A percentile compares a stretch with the other conserved stretches of the same genome.
Conservation (phyloP, 345 rosid genomes). For the Populus alba region DNA sequence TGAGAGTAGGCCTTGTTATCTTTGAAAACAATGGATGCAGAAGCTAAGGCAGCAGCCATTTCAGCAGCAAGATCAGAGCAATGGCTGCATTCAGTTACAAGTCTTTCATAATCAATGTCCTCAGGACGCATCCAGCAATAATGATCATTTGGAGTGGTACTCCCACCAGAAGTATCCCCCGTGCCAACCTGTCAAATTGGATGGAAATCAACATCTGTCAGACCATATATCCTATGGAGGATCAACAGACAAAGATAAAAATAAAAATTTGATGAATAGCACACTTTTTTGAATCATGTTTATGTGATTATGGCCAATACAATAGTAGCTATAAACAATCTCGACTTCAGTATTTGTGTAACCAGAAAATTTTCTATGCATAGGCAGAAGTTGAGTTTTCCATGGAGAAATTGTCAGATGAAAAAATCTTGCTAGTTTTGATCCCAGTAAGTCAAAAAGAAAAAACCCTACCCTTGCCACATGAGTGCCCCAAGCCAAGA, state of each 20-base stretch:
- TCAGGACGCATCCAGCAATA: constrained; percentile 99
- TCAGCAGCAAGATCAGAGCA: constrained; percentile 98
- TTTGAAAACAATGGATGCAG: constrained; percentile 93
- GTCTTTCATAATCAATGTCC: constrained; percentile 84
- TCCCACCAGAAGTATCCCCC: constrained; percentile 85
- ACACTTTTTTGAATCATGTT: not conserved
- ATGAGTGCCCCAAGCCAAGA: not conserved
- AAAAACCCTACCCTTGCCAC: not conserved
- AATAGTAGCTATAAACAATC: not conserved
- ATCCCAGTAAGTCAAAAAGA: not conserved
- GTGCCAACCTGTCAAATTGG: constrained; percentile 60
- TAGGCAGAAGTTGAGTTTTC: not conserved
- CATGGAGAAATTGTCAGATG: not conserved
- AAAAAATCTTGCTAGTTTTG: not conserved
- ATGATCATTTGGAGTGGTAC: constrained; percentile 68
- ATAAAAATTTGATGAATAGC: not conserved
- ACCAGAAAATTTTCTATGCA: not conserved
- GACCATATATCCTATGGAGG: not conserved
- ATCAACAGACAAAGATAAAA: not conserved
- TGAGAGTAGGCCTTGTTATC: constrained; percentile 89
- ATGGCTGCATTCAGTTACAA: constrained; percentile 56
- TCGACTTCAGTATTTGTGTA: not conserved
- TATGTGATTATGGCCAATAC: not conserved
- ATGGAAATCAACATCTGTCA: not conserved
- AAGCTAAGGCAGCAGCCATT: constrained; percentile 94